Conservation (phyloP, 306 rosid genomes). For the Gleditsia sinensis region DNA sequence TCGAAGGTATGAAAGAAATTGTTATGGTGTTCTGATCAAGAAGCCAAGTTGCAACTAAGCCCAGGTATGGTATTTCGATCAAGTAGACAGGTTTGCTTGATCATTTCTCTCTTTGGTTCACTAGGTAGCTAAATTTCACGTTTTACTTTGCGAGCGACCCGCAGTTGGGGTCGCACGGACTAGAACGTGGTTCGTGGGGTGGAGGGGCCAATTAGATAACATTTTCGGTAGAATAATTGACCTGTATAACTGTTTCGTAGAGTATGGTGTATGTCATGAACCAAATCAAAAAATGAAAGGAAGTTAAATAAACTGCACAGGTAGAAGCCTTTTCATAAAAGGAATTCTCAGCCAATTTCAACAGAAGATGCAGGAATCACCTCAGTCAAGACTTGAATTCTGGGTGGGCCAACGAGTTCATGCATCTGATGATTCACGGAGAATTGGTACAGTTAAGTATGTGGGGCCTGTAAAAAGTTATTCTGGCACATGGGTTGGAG, state of each 20-base stretch:
- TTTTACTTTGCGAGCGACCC: too few species aligned
- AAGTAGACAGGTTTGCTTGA: too few species aligned
- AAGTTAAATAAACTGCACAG: neutral
- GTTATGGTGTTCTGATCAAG: too few species aligned
- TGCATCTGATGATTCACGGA: conserved; percentile 57
- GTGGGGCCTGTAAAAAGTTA: conserved; percentile 73
- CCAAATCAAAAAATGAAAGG: neutral
- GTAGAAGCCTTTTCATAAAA: neutral
- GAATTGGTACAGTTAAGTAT: conserved; percentile 79
- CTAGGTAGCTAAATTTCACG: too few species aligned
- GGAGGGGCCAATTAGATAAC: too few species aligned
- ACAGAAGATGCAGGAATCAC: conserved; percentile 61
- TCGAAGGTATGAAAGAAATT: too few species aligned
- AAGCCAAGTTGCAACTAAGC: too few species aligned
- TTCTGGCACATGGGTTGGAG: conserved; percentile 81
- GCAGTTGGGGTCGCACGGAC: too few species aligned
- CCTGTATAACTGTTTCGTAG: neutral
- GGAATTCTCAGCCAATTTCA: conserved; percentile 22
- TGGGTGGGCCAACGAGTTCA: conserved; percentile 70
- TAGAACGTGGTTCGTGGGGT: too few species aligned
- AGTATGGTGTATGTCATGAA: neutral
- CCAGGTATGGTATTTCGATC: too few species aligned
- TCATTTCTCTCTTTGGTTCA: too few species aligned
- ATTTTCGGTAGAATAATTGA: neutral
- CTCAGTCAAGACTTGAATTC: conserved; percentile 42